These are phyloP conservation scores for Copromyces sp. DNA, from an alignment of 495 filamentous ascomycete genomes.

Conservation along the genomic window DNA sequence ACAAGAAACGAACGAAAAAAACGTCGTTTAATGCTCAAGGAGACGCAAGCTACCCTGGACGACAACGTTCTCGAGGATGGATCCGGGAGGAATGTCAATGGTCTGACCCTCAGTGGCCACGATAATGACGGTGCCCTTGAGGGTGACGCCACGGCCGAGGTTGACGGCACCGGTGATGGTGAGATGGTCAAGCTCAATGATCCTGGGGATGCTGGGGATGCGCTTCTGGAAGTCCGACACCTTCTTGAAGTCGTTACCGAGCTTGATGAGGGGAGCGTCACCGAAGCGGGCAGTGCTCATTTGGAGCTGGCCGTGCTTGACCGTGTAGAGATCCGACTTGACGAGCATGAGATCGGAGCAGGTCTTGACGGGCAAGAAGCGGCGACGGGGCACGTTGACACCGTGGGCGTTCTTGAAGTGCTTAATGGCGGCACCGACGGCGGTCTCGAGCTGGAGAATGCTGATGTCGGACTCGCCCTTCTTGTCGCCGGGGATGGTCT, in stretches of 20 bases:
- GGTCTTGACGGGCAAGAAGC: constrained; percentile 99
- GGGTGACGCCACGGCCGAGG: constrained; percentile 82
- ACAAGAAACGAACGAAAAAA: background rate
- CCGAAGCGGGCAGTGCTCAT: constrained; percentile 95
- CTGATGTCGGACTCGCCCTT: constrained; percentile 97
- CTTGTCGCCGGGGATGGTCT: constrained; percentile 97
- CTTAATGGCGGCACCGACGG: constrained; percentile 95
- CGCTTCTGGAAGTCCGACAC: constrained; percentile 99
- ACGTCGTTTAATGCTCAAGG: constrained; percentile 65
- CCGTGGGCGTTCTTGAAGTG: constrained; percentile 98
- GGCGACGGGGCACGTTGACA: constrained; percentile 94
- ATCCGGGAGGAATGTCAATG: constrained; percentile 94
- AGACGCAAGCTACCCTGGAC: constrained; percentile 96
- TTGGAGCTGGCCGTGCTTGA: constrained; percentile 95
- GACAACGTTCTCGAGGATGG: constrained; percentile 95
- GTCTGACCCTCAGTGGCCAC: constrained; percentile 96
- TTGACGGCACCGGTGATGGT: constrained; percentile 97
- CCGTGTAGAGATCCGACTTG: constrained; percentile 99
- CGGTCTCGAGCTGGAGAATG: constrained; percentile 97
- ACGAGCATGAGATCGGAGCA: constrained; percentile 99
- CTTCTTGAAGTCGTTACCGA: constrained; percentile 99
- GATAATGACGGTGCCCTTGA: constrained; percentile 99
- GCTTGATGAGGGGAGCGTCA: constrained; percentile 98
- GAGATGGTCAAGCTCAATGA: constrained; percentile 94
- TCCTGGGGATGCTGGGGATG: constrained; percentile 92